phyloP scores from a whole-genome alignment of 169 alveolate genomes.

The Plasmodium billcollinsi region DNA sequence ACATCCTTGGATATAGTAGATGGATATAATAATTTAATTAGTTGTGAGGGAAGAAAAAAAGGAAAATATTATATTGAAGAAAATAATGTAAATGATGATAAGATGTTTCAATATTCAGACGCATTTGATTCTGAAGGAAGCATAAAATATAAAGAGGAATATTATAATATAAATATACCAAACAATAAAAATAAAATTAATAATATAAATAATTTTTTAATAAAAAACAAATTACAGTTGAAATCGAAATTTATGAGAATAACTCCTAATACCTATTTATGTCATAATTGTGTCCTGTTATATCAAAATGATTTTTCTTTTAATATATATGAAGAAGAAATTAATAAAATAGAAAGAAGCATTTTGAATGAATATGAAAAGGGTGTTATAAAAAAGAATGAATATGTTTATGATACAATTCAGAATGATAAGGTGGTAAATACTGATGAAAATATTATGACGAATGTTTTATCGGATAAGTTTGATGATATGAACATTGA shows the following conservation, averaged over 20 bases:
- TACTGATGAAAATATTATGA: too few species aligned
- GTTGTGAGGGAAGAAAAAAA: not conserved
- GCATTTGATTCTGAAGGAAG: constrained; percentile 8
- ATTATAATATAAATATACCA: not conserved
- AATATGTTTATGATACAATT: not conserved
- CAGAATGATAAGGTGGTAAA: too few species aligned
- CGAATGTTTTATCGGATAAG: too few species aligned
- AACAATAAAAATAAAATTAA: constrained; percentile 25
- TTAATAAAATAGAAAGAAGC: not conserved
- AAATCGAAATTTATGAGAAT: constrained; percentile 62
- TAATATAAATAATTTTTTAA: constrained; percentile 46
- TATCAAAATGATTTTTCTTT: constrained; percentile 46
- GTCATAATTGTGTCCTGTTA: constrained; percentile 38
- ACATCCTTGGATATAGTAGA: too few species aligned
- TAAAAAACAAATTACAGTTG: constrained; percentile 22
- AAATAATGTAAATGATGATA: constrained; percentile 19
- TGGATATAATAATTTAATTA: too few species aligned
- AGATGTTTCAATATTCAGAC: constrained; percentile 13
- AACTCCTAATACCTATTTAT: constrained; percentile 41
- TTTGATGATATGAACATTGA: not conserved
- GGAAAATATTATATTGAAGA: not conserved
- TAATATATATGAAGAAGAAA: constrained; percentile 20
- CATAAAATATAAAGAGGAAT: not conserved
- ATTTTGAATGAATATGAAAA: not conserved
- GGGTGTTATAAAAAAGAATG: not conserved